phyloP scores from a whole-genome alignment of 169 alveolate genomes.

The Plasmodium knowlesi region DNA sequence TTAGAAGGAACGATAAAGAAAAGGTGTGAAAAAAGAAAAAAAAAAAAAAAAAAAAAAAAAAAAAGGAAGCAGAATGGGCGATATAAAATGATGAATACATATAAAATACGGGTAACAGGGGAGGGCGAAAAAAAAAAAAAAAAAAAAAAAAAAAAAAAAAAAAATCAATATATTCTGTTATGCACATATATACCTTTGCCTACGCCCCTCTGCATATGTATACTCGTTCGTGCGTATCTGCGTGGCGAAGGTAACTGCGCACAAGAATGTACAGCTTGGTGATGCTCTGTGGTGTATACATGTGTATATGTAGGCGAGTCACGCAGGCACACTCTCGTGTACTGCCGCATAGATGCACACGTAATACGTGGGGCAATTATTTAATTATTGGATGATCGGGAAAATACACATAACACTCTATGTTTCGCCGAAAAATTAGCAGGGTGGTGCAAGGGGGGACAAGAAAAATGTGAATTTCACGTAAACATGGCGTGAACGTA shows the following conservation, averaged over 20 bases:
- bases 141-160: neutral
- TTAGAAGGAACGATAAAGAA: neutral
- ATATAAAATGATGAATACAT: neutral
- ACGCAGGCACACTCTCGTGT: neutral
- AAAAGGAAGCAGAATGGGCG: neutral
- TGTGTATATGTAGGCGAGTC: neutral
- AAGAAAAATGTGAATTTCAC: neutral
- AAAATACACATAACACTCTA: neutral
- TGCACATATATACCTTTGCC: neutral
- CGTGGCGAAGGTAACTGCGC: neutral
- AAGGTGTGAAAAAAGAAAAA: neutral
- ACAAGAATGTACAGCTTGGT: neutral
- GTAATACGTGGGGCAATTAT: neutral
- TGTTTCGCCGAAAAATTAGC: neutral
- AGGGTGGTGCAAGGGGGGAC: neutral
- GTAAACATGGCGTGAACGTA: neutral
- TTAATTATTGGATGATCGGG: neutral
- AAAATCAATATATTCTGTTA: neutral
- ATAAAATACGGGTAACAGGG: neutral
- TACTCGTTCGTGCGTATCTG: neutral
- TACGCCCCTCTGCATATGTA: neutral
- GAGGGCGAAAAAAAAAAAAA: neutral
- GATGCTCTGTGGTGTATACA: neutral
- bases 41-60: too few relatives aligned
- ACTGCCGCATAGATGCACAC: neutral